phyloP scores from a whole-genome alignment of 208 protist genomes.

The Blechomonas ayalai region DNA sequence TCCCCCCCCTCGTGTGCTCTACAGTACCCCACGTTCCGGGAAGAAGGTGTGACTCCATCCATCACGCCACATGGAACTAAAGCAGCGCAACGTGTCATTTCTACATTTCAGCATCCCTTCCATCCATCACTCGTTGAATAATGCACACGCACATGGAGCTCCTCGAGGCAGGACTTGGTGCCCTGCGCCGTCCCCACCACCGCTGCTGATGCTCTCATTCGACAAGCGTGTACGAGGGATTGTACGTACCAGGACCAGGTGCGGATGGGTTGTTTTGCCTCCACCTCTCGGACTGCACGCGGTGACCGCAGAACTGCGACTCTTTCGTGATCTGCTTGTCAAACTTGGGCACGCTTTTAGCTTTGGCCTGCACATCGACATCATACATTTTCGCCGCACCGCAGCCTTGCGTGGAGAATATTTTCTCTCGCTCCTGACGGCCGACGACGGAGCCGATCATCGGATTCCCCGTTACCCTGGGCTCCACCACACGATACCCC shows the following conservation, averaged over 20 bases:
- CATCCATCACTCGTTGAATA: no score
- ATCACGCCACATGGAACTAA: no score
- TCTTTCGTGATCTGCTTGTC: slow-evolving; percentile 83
- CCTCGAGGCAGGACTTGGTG: no score
- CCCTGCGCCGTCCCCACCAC: no score
- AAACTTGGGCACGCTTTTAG: slow-evolving; percentile 64
- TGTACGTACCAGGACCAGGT: slow-evolving; percentile 65
- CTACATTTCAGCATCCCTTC: no score
- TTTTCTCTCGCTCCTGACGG: slow-evolving; percentile 32
- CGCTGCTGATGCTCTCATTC: slow-evolving; percentile 30
- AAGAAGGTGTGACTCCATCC: no score
- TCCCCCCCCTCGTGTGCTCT: no score
- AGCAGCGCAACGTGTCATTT: no score
- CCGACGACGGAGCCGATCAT: slow-evolving; percentile 48
- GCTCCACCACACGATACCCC: slow-evolving; percentile 34
- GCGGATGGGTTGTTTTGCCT: slow-evolving; percentile 43
- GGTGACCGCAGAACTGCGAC: slow-evolving; percentile 71
- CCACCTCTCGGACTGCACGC: slow-evolving; percentile 67
- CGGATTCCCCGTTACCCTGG: slow-evolving; percentile 43
- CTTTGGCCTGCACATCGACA: slow-evolving; percentile 15
- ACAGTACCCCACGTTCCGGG: no score
- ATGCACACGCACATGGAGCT: no score
- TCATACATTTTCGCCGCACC: slow-evolving; percentile 44
- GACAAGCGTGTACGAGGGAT: slow-evolving; percentile 38
- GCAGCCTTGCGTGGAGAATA: slow-evolving; percentile 30